Evolutionary conservation across 805 yeast genomes (phyloP).

Genomic region (Starmerella sp.): DNA sequence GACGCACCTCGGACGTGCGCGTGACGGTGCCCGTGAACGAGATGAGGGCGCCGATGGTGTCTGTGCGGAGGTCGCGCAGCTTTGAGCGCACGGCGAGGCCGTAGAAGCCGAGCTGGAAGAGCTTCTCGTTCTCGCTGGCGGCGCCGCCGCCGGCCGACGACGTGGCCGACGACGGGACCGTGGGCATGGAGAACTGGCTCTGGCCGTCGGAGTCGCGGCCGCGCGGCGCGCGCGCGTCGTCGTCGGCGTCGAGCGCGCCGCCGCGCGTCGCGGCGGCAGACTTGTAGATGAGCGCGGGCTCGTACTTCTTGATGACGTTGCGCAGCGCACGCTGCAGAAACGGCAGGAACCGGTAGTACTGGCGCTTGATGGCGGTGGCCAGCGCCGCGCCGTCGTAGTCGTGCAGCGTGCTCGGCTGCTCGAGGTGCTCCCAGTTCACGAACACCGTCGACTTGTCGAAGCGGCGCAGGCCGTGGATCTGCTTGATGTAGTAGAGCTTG

Average conservation of each 20-base stretch:
- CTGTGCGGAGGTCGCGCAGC: slow-evolving; percentile 83
- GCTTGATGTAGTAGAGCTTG: slow-evolving; percentile 55
- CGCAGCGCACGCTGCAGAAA: slow-evolving; percentile 66
- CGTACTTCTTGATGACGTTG: slow-evolving; percentile 58
- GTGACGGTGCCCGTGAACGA: slow-evolving; percentile 91
- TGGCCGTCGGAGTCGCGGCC: neutral
- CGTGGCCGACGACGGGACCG: slow-evolving; percentile 1
- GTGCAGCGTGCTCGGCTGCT: slow-evolving; percentile 41
- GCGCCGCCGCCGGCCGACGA: slow-evolving; percentile 19
- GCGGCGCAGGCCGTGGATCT: slow-evolving; percentile 66
- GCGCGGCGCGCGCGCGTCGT: neutral
- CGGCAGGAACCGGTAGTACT: slow-evolving; percentile 86
- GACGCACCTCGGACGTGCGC: slow-evolving; percentile 90
- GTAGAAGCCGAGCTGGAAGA: slow-evolving; percentile 83
- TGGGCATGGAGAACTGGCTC: slow-evolving; percentile 1
- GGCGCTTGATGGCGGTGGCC: slow-evolving; percentile 81
- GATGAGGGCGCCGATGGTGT: slow-evolving; percentile 72
- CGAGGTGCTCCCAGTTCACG: slow-evolving; percentile 72
- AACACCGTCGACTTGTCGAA: slow-evolving; percentile 69
- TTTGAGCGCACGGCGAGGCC: slow-evolving; percentile 72
- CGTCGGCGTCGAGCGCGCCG: neutral
- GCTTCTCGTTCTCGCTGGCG: slow-evolving; percentile 44
- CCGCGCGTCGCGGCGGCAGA: slow-evolving; percentile 2
- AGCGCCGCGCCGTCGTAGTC: slow-evolving; percentile 53
- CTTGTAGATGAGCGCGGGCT: slow-evolving; percentile 50